A percentile compares a stretch with the other conserved stretches of the same genome.
phyloP scores from a whole-genome alignment of 2,329 filamentous ascomycete genomes.

The Thielaviopsis euricoi region DNA sequence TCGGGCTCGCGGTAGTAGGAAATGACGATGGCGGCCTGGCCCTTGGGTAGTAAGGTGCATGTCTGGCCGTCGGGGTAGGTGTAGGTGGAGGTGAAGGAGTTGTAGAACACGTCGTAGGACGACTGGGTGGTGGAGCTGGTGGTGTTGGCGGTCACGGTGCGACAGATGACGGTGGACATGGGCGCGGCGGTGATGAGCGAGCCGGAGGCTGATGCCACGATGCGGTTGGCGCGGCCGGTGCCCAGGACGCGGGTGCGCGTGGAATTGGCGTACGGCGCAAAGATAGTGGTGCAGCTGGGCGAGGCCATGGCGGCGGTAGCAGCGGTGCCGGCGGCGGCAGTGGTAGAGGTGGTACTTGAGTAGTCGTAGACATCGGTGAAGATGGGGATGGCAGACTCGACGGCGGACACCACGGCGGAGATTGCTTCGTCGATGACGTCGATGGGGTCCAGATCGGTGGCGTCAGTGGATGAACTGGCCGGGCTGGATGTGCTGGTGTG shows the following conservation, averaged over 20 bases:
- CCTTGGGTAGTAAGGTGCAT: constrained; percentile 19
- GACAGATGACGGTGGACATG: constrained; percentile 6
- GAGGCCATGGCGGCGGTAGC: background rate
- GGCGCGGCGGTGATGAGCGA: constrained; percentile 2
- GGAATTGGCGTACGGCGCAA: constrained; percentile 6
- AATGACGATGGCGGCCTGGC: constrained; percentile 23
- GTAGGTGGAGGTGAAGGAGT: background rate
- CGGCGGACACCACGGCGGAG: background rate
- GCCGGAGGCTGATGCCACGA: constrained; percentile 1
- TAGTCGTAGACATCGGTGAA: constrained; percentile 4
- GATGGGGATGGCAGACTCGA: background rate
- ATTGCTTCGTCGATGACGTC: background rate
- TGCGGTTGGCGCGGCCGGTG: background rate
- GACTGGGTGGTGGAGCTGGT: constrained; percentile 1
- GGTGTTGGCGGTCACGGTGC: background rate
- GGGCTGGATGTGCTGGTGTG: background rate
- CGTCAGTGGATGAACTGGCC: no score
- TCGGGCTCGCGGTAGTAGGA: constrained; percentile 27
- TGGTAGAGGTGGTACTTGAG: background rate
- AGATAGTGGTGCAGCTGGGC: constrained; percentile 8
- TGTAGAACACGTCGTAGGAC: constrained; percentile 2
- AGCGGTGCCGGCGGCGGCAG: background rate
- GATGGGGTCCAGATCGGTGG: background rate
- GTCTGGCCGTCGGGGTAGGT: constrained; percentile 8
- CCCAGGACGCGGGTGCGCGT: background rate